Percentiles rank a stretch among this genome's conserved stretches.
These are phyloP conservation scores for Cadophora luteo-olivacea DNA, from an alignment of 2,329 filamentous ascomycete species.

Conservation along the genomic window DNA sequence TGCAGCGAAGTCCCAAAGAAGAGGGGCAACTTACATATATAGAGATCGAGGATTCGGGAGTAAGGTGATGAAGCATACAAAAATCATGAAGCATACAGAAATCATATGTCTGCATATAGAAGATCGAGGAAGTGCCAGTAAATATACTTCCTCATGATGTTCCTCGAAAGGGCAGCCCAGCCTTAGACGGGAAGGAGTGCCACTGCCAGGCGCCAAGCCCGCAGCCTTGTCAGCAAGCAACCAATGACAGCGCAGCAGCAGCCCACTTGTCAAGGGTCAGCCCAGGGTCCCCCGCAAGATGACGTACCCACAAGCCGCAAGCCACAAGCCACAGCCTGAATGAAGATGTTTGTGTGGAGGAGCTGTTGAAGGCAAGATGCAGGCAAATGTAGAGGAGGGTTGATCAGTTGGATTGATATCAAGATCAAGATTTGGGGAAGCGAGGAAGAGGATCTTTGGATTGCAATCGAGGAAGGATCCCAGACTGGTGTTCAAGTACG, in stretches of 20 bases:
- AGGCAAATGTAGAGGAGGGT: background rate
- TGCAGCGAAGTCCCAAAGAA: background rate
- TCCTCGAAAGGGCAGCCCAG: background rate
- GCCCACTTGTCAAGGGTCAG: background rate
- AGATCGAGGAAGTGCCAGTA: background rate
- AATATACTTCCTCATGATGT: background rate
- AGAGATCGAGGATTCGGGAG: background rate
- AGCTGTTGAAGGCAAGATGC: background rate
- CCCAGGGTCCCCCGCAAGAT: slow-evolving; percentile 5
- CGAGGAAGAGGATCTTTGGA: background rate
- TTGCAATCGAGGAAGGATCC: background rate
- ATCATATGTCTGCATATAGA: background rate
- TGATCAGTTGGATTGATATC: background rate
- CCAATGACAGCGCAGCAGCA: background rate
- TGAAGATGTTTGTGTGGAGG: background rate
- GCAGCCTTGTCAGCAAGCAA: slow-evolving; percentile 8
- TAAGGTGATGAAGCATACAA: background rate
- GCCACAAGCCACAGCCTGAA: slow-evolving; percentile 7
- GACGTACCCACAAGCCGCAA: background rate
- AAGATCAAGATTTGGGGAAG: background rate
- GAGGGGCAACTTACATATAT: slow-evolving; percentile 8
- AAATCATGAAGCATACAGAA: background rate
- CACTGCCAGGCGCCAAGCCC: background rate
- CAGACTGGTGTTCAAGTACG: background rate
- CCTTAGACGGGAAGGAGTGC: background rate